Evolutionary conservation across 306 rosid genomes (phyloP), one percentile per base, ranked within the genome.

Genomic region (Canavalia ensiformis): DNA sequence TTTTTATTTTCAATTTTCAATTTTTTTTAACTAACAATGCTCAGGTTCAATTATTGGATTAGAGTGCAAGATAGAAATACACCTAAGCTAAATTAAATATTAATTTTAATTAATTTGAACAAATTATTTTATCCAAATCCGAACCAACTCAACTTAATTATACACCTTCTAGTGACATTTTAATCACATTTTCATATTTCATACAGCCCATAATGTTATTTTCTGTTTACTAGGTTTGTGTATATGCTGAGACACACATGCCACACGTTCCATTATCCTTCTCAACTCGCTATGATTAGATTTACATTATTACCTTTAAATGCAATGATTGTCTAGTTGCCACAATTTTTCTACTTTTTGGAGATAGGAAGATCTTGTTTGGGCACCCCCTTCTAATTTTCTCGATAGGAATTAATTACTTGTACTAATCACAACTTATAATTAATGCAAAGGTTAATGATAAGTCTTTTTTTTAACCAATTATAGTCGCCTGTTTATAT

Each of bases 321-420:
- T 56, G 71, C 72, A 68, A 82, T 56, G 39, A 75, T 81, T 75
- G 5, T 33, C 12, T 68, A 49, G 55, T 30, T 75, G 71, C 63
- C 41, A 52, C 44, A 49, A 66, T 11, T 12, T 56, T 46, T 35
- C 74, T 5, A 39, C 79, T 72, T 29, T 50, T 29, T 62, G 5
- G 69, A 64, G 54, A 59, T 34, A 59, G 35, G 28, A 69, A 41
- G 37, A 8, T 3, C 31, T 58, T 74, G 29, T 29, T 25, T 44
- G 64, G 51, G 11, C 5, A 45, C 18, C 8, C 8, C 8, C 55
- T 34, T 7, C 8, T 49, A 60, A 39, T 58, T 57, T 6, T 28
- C 63, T 71, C 7, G 34, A 13, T 35, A 41, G 56, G 35, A 52
- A 72, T 52, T 34, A 33, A 71, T 62, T 45, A 31, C 51, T 79